phyloP scores from a whole-genome alignment of 441 rosid genomes.

The Mallotus repandus region DNA sequence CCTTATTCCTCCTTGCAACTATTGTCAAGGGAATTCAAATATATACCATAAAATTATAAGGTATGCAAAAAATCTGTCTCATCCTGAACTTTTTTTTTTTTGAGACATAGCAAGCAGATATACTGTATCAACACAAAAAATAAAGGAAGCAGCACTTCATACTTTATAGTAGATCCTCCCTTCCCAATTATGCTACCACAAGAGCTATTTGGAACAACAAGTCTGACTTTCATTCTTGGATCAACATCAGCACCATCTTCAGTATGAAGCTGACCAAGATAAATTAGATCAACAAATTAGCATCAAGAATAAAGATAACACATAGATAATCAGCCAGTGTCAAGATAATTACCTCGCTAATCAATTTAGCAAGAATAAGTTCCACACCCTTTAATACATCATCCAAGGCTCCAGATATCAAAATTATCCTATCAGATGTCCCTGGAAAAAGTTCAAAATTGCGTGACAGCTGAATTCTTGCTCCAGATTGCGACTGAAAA shows the following conservation, averaged over 20 bases:
- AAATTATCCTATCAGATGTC: constrained; percentile 86
- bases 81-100: background rate
- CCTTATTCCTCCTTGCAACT: background rate
- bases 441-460: constrained; percentile 91
- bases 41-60: background rate
- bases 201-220: constrained; percentile 90
- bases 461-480: constrained; percentile 93
- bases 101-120: constrained; percentile 21
- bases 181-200: constrained; percentile 99
- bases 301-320: constrained; percentile 13
- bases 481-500: constrained; percentile 87
- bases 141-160: constrained; percentile 32
- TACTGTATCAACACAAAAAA: constrained; percentile 20
- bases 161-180: constrained; percentile 98
- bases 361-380: constrained; percentile 76
- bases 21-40: background rate
- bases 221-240: constrained; percentile 81
- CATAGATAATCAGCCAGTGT: constrained; percentile 4
- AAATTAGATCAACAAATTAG: constrained; percentile 17
- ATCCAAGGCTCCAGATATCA: constrained; percentile 76
- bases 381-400: constrained; percentile 79
- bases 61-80: background rate
- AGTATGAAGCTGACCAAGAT: constrained; percentile 55
- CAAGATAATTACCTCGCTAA: constrained; percentile 68
- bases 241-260: constrained; percentile 76